phyloP scores from a whole-genome alignment of 768 basidiomycete species.

The Rhodotorula graminis region DNA sequence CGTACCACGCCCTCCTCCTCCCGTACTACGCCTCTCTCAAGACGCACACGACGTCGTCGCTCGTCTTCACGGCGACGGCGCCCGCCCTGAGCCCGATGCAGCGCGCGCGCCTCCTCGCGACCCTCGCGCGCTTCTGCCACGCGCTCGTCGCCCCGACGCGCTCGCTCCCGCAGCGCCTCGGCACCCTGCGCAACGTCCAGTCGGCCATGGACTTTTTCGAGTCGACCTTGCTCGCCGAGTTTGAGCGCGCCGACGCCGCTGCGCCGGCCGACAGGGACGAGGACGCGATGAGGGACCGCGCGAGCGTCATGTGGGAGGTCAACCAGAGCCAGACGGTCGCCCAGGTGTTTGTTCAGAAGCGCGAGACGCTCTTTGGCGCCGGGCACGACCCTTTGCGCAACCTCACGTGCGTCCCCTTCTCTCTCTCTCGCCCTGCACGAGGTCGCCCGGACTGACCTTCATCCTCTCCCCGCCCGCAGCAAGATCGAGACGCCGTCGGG shows the following conservation, averaged over 20 bases:
- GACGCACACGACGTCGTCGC: slow-evolving; percentile 60
- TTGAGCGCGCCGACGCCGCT: slow-evolving; percentile 75
- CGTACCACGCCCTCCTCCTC: slow-evolving; percentile 47
- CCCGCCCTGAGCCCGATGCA: slow-evolving; percentile 47
- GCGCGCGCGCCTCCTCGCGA: slow-evolving; percentile 58
- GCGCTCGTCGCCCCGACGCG: slow-evolving; percentile 65
- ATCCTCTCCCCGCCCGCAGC: slow-evolving; percentile 21
- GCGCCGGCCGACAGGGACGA: slow-evolving; percentile 55
- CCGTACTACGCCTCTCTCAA: slow-evolving; percentile 50
- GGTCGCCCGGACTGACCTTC: too few species aligned
- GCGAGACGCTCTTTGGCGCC: slow-evolving; percentile 85
- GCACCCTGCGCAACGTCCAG: slow-evolving; percentile 57
- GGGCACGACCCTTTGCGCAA: slow-evolving; percentile 79
- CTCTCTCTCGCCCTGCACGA: slow-evolving; percentile 47
- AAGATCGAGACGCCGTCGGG: slow-evolving; percentile 44
- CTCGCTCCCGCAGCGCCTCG: slow-evolving; percentile 57
- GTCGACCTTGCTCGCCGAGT: slow-evolving; percentile 73
- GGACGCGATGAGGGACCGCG: slow-evolving; percentile 69
- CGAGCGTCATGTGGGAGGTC: slow-evolving; percentile 79
- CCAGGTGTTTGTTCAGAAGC: slow-evolving; percentile 90
- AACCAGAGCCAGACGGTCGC: slow-evolving; percentile 79
- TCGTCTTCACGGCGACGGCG: slow-evolving; percentile 65
- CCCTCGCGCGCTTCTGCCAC: slow-evolving; percentile 68
- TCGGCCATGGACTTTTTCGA: slow-evolving; percentile 84
- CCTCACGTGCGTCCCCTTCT: slow-evolving; percentile 45